Evolutionary conservation across 202 grass and related monocot genomes (phyloP), one percentile per base, ranked within the genome.

Genomic region (Eragrostis tef): DNA sequence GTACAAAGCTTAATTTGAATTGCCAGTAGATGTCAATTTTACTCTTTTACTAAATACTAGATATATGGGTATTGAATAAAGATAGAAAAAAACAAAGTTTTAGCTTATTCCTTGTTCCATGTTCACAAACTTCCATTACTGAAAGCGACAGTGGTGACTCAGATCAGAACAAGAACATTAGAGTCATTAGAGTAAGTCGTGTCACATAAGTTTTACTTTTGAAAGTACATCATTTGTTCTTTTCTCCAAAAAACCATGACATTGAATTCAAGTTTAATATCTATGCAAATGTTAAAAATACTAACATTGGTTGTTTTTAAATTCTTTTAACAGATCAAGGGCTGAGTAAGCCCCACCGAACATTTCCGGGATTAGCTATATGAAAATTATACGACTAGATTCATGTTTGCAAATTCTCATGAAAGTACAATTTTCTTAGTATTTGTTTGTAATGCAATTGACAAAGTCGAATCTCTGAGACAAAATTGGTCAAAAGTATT

Each of bases 61-160:
- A 69, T 49, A 13, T 49, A 50, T 78, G 6, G 24, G 10, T 27
- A 78, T 29, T 11, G 6, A 22, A 39, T 39, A 5, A 41, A 54
- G 9, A 19, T 16, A 9, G 10, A 57, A 19, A 53, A 53, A 53
- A 57, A 67, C 13, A 15, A 44, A 57, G 48, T 29, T 44, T 56
- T 42, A 79, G 53, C 46, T 19, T 63, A 79, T 64, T 64, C 15
- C 46, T 41, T 64, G 60, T 67, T 79, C 49, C 77, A 69, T 56
- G 10, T 11, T 39, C 15, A 70, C 27, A 80, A 80, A 9, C 9
- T 20, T 60, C 25, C 56, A 25, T 25, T 60, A 53, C 16, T 39
- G 45, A 79, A 73, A 79, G 27, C 41, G 36, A 11, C 26, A 60
- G 52, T n/a, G 11, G 31, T 44, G 17, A 65, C 6, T 62, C 59